Evolutionary conservation across 2,329 filamentous ascomycete species (phyloP).

Genomic region (Penicillium sclerotiorum): DNA sequence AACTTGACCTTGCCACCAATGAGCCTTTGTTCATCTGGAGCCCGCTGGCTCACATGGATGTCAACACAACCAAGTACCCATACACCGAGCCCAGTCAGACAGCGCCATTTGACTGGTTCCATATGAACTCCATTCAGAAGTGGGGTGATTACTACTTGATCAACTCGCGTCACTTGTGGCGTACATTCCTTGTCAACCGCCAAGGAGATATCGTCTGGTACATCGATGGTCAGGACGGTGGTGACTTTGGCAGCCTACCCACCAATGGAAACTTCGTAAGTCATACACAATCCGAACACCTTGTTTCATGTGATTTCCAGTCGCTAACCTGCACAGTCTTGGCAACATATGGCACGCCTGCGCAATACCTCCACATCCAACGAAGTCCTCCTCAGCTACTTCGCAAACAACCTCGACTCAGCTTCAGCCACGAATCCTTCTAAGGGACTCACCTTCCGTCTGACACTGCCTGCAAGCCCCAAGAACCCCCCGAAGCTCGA

Average conservation of each 20-base stretch:
- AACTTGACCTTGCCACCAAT: slow-evolving; percentile 8
- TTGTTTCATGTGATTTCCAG: neutral
- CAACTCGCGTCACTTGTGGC: slow-evolving; percentile 1
- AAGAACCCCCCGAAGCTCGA: slow-evolving; percentile 17
- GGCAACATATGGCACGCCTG: slow-evolving; percentile 42
- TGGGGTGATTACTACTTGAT: slow-evolving; percentile 3
- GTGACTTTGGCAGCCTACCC: slow-evolving; percentile 24
- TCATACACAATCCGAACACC: neutral
- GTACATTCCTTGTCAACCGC: slow-evolving; percentile 10
- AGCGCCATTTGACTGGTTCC: slow-evolving; percentile 9
- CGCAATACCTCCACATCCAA: slow-evolving; percentile 32
- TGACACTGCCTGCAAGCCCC: slow-evolving; percentile 1
- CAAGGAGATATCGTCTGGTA: slow-evolving; percentile 24
- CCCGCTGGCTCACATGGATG: slow-evolving; percentile 1
- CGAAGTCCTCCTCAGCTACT: slow-evolving; percentile 34
- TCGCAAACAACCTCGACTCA: slow-evolving; percentile 36
- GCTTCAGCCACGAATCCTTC: slow-evolving; percentile 26
- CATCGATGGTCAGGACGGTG: slow-evolving; percentile 33
- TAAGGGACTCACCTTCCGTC: slow-evolving; percentile 17
- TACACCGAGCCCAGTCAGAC: neutral
- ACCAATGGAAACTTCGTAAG: slow-evolving; percentile 2
- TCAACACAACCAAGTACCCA: neutral
- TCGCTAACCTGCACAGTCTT: slow-evolving; percentile 15
- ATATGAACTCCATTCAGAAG: slow-evolving; percentile 12
- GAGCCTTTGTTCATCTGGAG: slow-evolving; percentile 10